Conservation (phyloP, 441 rosid species). For the Erodium texanum region DNA sequence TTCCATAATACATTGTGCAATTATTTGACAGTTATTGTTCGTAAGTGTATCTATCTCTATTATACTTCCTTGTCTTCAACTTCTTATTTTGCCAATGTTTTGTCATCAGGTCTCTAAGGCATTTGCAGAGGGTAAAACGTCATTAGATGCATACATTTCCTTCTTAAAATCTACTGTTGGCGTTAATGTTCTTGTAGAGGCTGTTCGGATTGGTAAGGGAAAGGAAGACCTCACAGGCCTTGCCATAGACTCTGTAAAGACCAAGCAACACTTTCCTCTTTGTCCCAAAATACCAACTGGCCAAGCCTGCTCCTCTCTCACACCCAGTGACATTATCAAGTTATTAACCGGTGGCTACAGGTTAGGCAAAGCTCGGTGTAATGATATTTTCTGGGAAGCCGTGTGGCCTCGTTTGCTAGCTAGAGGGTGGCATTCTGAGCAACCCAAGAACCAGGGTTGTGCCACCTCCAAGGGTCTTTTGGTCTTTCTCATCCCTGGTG, state of each 20-base stretch:
- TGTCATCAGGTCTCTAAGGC: constrained; percentile 45
- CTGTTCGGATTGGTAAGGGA: constrained; percentile 65
- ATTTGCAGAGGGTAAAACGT: constrained; percentile 43
- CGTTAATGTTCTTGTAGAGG: constrained; percentile 44
- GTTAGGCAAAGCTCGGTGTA: constrained; percentile 62
- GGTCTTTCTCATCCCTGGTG: constrained; percentile 66
- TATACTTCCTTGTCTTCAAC: neutral
- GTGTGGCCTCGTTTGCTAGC: constrained; percentile 79
- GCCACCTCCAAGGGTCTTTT: constrained; percentile 7
- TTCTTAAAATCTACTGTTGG: constrained; percentile 43
- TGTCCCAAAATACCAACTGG: constrained; percentile 29
- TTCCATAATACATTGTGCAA: no score
- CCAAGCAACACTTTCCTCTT: constrained; percentile 30
- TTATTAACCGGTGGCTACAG: constrained; percentile 51
- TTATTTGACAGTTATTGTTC: no score
- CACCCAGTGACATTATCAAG: constrained; percentile 45
- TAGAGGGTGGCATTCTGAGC: constrained; percentile 72
- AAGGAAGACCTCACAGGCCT: constrained; percentile 59
- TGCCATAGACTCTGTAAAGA: constrained; percentile 32
- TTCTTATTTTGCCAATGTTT: constrained; percentile 13
- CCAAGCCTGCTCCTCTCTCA: constrained; percentile 51
- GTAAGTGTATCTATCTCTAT: no score
- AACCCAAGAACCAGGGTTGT: constrained; percentile 33
- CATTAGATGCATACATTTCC: constrained; percentile 41
- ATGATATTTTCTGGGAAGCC: constrained; percentile 76